Evolutionary conservation across 148 eudicot genomes (phyloP), one percentile per base, ranked within the genome.

Genomic region (Diospyros lotus): DNA sequence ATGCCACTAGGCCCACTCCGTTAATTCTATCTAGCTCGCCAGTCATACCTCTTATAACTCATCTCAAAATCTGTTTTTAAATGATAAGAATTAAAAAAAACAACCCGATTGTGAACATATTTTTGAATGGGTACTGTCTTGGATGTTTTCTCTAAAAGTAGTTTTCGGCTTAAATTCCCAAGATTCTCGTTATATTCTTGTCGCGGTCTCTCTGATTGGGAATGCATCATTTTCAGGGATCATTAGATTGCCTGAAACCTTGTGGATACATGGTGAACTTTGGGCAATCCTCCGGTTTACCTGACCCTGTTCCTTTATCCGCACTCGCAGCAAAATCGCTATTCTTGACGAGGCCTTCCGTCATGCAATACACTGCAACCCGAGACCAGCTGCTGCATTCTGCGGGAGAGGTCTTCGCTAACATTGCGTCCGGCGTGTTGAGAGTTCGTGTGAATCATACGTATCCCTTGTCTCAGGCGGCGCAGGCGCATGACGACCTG

Each of bases 401-500:
- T 72, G 87, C 97, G 2, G 85, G 91, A 55, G 94, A 94, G 77
- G 83, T 91, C 48, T 90, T 91, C 67, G 80, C 86, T 61, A 88
- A 85, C 73, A 68, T 93, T 58, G 81, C 84, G 67, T 72, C 84
- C 2, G 96, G 94, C 41, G 78, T 89, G 18, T 51, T 93, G 66
- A 78, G 75, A n/a, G 88, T 87, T 6, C 94, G 85, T 48, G 91
- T 91, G 44, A 93, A 93, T 73, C 98, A 91, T 48, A 89, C 75
- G 60, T 93, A 89, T 64, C 87, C 88, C n/a, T 77, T 93, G 17
- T 93, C 96, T 66, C 79, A 93, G 73, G 98, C 94, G 3, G 92
- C 91, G 3, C 88, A 84, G 76, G 98, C 98, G 0, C 98, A 93
- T 66, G 76, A 84, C n/a, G 96, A 92, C 77, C 91, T 93, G 54